A percentile compares a stretch with the other conserved stretches of the same genome.
Conservation (phyloP, 129 eudicot genomes). For the Gnaphalium uliginosum region DNA sequence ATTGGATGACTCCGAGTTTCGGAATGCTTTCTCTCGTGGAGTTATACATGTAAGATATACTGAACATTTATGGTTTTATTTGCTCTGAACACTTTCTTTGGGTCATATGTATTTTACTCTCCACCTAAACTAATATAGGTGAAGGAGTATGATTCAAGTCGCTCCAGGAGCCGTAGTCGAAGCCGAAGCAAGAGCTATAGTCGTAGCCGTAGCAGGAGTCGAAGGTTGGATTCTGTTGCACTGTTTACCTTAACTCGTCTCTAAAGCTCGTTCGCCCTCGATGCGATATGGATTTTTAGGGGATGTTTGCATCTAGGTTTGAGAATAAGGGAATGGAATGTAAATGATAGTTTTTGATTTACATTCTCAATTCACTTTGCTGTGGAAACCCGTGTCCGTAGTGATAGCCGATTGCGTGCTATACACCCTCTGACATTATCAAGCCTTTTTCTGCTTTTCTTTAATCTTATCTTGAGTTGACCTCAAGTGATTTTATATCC, state of each 20-base stretch:
- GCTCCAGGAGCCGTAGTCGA: slow-evolving; percentile 80
- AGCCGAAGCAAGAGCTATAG: slow-evolving; percentile 49
- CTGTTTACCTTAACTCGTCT: neutral
- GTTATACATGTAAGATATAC: slow-evolving; percentile 64
- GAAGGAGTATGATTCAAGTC: slow-evolving; percentile 83
- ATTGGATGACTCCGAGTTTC: slow-evolving; percentile 87
- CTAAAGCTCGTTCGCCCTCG: neutral
- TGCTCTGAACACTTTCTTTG: neutral
- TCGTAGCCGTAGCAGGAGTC: slow-evolving; percentile 59
- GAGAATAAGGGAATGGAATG: no score
- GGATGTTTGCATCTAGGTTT: no score
- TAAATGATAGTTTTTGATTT: neutral
- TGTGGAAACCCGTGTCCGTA: neutral
- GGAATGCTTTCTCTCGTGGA: slow-evolving; percentile 76
- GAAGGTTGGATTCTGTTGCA: slow-evolving; percentile 40
- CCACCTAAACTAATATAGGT: slow-evolving; percentile 44
- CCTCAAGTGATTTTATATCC: neutral
- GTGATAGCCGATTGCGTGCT: neutral
- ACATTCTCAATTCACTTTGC: neutral
- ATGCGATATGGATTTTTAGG: neutral
- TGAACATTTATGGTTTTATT: neutral
- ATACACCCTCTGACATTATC: neutral
- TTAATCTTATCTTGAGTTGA: neutral
- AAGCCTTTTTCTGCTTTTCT: neutral
- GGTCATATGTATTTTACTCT: neutral